These are phyloP conservation scores for Fusarium sp. DNA, from an alignment of 2,329 filamentous ascomycete genomes.

Conservation along the genomic window DNA sequence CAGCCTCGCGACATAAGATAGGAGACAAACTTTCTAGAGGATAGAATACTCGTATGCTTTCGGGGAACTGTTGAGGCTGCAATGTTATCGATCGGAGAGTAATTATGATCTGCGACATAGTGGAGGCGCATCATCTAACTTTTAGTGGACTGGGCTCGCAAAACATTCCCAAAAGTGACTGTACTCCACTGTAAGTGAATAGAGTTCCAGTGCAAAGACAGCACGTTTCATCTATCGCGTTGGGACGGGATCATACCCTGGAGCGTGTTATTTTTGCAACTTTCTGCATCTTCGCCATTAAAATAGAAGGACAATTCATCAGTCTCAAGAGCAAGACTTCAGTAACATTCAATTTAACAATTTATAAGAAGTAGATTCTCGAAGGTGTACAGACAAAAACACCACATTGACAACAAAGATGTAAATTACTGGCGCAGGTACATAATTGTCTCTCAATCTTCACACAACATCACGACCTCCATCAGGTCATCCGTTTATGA, in stretches of 20 bases:
- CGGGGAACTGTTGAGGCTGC: background rate
- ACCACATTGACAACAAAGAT: rapidly evolving
- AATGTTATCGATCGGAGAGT: background rate
- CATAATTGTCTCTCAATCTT: too few species aligned
- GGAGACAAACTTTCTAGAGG: background rate
- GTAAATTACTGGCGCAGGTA: too few species aligned
- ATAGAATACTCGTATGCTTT: background rate
- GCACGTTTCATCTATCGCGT: background rate
- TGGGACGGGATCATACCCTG: background rate
- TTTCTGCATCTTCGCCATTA: background rate
- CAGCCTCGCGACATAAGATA: background rate
- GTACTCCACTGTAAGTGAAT: background rate
- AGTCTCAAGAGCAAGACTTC: too few species aligned
- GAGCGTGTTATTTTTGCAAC: background rate
- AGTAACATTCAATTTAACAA: too few species aligned
- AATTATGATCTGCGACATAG: slow-evolving; percentile 20
- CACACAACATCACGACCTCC: too few species aligned
- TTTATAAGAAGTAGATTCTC: too few species aligned
- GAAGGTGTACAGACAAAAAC: too few species aligned
- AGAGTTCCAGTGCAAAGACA: background rate
- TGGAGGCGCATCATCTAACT: background rate
- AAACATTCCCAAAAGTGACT: background rate
- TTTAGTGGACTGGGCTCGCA: background rate
- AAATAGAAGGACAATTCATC: too few species aligned
- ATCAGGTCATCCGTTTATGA: too few species aligned